Percentiles rank a stretch among this genome's conserved stretches.
Evolutionary conservation across 2,329 filamentous ascomycete species (phyloP).

Genomic region (Cladorrhinum sp.): DNA sequence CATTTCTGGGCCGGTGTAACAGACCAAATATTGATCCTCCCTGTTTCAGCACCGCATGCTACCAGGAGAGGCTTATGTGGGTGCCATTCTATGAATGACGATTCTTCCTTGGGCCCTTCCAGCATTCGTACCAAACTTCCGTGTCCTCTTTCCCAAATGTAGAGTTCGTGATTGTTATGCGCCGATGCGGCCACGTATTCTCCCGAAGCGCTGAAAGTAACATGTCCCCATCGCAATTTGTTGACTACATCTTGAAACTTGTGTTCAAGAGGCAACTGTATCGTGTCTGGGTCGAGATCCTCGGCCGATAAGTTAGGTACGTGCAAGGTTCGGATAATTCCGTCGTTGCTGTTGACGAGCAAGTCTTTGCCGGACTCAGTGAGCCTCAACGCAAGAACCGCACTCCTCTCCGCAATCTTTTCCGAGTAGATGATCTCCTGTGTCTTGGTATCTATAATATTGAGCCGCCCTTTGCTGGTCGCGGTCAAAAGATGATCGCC

Average conservation of each 20-base stretch:
- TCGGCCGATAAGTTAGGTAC: constrained; percentile 71
- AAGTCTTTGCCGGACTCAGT: constrained; percentile 82
- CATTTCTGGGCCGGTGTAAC: constrained; percentile 93
- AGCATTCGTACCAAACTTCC: constrained; percentile 95
- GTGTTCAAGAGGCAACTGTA: constrained; percentile 89
- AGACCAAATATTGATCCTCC: constrained; percentile 93
- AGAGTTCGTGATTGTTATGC: constrained; percentile 97
- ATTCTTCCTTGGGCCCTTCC: constrained; percentile 93
- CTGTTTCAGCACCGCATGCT: constrained; percentile 88
- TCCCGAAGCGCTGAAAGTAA: constrained; percentile 88
- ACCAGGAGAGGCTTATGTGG: constrained; percentile 82
- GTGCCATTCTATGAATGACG: constrained; percentile 86
- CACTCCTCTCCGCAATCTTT: constrained; percentile 73
- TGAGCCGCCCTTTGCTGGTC: constrained; percentile 93
- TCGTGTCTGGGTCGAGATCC: constrained; percentile 76
- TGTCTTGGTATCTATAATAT: constrained; percentile 83
- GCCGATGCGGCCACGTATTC: constrained; percentile 97
- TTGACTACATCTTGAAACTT: constrained; percentile 99
- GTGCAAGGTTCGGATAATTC: constrained; percentile 89
- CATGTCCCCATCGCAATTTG: constrained; percentile 91
- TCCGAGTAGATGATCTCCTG: constrained; percentile 84
- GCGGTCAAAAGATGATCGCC: constrained; percentile 89
- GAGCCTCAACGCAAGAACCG: constrained; percentile 83
- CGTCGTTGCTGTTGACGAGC: constrained; percentile 89
- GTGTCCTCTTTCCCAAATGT: constrained; percentile 94